A percentile compares a stretch with the other conserved stretches of the same genome.
Evolutionary conservation across 768 basidiomycete species (phyloP).

Genomic region (Goffeauzyma gilvescens): DNA sequence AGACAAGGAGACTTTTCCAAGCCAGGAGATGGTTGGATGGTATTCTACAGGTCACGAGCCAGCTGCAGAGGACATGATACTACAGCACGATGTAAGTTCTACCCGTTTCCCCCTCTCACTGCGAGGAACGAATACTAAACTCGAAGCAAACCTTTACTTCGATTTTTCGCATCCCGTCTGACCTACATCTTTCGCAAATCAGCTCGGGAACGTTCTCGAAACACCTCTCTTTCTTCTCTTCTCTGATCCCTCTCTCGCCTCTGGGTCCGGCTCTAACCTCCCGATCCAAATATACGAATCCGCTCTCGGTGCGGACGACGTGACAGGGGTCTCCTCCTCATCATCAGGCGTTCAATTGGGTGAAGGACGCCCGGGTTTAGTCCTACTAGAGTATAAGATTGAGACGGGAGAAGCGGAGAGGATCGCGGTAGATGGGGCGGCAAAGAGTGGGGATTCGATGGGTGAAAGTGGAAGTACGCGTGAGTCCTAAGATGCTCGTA

Average conservation of each 20-base stretch:
- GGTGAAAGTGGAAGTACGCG: constrained; percentile 54
- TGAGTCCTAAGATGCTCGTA: constrained; percentile 34
- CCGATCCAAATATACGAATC: constrained; percentile 90
- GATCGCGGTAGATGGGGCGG: constrained; percentile 92
- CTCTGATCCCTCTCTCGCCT: constrained; percentile 20
- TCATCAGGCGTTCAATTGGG: too few relatives aligned
- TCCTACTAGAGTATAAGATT: constrained; percentile 68
- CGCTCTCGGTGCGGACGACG: constrained; percentile 53
- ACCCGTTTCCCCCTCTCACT: too few relatives aligned
- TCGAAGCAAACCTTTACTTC: too few relatives aligned
- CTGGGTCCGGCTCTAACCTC: constrained; percentile 43
- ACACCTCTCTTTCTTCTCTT: constrained; percentile 69
- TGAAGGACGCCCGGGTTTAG: too few relatives aligned
- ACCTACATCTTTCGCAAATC: neutral
- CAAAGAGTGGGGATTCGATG: constrained; percentile 44
- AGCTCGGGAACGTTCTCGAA: constrained; percentile 74
- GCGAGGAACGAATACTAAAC: too few relatives aligned
- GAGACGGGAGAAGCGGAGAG: constrained; percentile 98
- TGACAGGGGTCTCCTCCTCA: constrained; percentile 40
- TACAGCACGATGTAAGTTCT: constrained; percentile 70
- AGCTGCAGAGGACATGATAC: constrained; percentile 50
- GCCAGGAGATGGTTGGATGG: constrained; percentile 94
- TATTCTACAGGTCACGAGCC: constrained; percentile 71
- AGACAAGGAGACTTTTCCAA: constrained; percentile 98
- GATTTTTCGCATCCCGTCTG: too few relatives aligned